Evolutionary conservation across 164 flowering plant genomes (phyloP).

Genomic region (Sedum album): DNA sequence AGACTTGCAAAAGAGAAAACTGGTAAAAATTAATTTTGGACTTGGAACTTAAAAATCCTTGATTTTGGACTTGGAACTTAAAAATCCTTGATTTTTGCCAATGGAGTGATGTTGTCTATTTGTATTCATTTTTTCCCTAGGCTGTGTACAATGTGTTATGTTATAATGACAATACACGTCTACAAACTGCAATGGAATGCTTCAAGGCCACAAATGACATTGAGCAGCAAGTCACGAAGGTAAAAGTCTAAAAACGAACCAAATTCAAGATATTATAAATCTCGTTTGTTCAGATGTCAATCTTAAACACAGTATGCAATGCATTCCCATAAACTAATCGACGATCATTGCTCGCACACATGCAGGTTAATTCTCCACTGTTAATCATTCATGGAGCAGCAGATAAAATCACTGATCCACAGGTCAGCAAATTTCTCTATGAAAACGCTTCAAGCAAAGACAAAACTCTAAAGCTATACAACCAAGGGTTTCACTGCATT

Average conservation of each 20-base stretch:
- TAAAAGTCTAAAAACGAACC: conserved; percentile 18
- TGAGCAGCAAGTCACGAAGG: conserved; percentile 63
- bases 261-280: not conserved
- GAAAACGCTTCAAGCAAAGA: too few species aligned
- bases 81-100: too few species aligned
- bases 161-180: conserved; percentile 48
- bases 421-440: too few species aligned
- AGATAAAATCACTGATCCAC: conserved; percentile 84
- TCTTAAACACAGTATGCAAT: not conserved
- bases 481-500: too few species aligned
- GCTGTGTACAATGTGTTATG: too few species aligned
- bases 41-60: too few species aligned
- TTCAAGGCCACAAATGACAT: too few species aligned
- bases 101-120: not conserved
- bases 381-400: conserved; percentile 85
- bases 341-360: not conserved
- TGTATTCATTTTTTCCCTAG: conserved; percentile 19
- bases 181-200: conserved; percentile 75
- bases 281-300: not conserved
- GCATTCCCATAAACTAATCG: too few species aligned
- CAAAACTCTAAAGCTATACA: too few species aligned
- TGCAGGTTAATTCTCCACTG: conserved; percentile 77
- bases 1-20: conserved; percentile 52
- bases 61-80: too few species aligned
- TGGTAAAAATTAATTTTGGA: conserved; percentile 36